Evolutionary conservation across 2,329 filamentous ascomycete genomes (phyloP), one percentile per base, ranked within the genome.

Genomic region (Cladosporium sp.): DNA sequence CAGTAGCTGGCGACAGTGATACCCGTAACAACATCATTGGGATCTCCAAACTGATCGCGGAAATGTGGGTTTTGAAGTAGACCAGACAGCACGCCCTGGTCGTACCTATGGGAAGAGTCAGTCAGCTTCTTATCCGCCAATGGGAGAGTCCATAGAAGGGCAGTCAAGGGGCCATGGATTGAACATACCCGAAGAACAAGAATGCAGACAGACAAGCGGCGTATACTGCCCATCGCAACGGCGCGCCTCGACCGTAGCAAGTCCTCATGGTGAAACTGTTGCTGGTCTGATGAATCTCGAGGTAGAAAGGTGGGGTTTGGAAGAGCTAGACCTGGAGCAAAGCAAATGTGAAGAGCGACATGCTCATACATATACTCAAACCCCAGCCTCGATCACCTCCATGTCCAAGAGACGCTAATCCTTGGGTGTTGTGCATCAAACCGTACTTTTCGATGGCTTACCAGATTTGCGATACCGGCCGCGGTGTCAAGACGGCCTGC

Each of bases 1-100:
- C 67, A 67, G 44, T 68, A 68, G 12, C 66, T 67, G 2, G 57
- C 58, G 1, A 70, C 68, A 8, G 68, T 70, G 50, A 69, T 70
- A 27, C 63, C 63, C n/a, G 43, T 47, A 20, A 44, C 43, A n/a
- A 34, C 42, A 39, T 50, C 41, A 20, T 41, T 19, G 8, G 56
- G 56, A n/a, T 57, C 36, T 27, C 55, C 50, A 50, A 58, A 58
- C 18, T 57, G 56, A 6, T 51, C 55, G 19, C 47, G 53, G 34
- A 54, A 58, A 43, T 47, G 47, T 8, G 57, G 57, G 39, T 60
- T 59, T 22, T 59, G 50, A 2, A 60, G 50, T 5, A 60, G 24
- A 11, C 58, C 58, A 13, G 51, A 50, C 3, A 60, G 37, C 9
- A 60, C 58, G 11, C 58, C 56, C n/a, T 53, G 50, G 22, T 52